These are phyloP conservation scores for Berberis vulgaris DNA, from an alignment of 164 flowering plant species.

Conservation along the genomic window DNA sequence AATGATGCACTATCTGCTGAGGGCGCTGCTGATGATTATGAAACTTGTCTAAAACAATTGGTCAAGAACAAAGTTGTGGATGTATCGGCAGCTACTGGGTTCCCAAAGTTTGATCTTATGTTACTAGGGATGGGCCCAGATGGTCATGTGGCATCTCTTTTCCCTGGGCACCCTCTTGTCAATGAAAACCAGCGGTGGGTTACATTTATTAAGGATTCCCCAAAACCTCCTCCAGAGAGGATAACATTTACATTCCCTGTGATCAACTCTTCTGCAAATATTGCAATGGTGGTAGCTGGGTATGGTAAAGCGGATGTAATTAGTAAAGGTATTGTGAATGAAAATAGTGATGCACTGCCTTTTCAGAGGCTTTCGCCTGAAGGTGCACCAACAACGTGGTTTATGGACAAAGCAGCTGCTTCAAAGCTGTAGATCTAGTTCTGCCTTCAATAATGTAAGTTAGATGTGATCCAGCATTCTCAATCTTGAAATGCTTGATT, in stretches of 20 bases:
- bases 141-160: conserved; percentile 24
- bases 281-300: conserved; percentile 20
- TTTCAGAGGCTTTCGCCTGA: conserved; percentile 23
- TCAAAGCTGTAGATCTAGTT: conserved; percentile 18
- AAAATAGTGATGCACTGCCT: conserved; percentile 15
- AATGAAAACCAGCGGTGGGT: conserved; percentile 22
- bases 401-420: conserved; percentile 36
- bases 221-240: conserved; percentile 20
- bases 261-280: conserved; percentile 21
- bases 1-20: conserved; percentile 18
- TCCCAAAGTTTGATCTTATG: conserved; percentile 25
- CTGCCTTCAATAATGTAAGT: background rate
- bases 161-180: conserved; percentile 23
- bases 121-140: conserved; percentile 25
- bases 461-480: background rate
- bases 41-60: conserved; percentile 18
- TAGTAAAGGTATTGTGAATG: conserved; percentile 10
- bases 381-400: conserved; percentile 24
- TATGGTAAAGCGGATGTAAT: conserved; percentile 14
- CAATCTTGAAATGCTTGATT: background rate
- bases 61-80: conserved; percentile 8
- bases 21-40: conserved; percentile 27
- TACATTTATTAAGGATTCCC: conserved; percentile 20
- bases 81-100: conserved; percentile 13
- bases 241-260: conserved; percentile 22